Percentiles rank a stretch among this genome's conserved stretches.
Conservation (phyloP, 1,284 basidiomycete species). For the Apiotrichum domesticum region DNA sequence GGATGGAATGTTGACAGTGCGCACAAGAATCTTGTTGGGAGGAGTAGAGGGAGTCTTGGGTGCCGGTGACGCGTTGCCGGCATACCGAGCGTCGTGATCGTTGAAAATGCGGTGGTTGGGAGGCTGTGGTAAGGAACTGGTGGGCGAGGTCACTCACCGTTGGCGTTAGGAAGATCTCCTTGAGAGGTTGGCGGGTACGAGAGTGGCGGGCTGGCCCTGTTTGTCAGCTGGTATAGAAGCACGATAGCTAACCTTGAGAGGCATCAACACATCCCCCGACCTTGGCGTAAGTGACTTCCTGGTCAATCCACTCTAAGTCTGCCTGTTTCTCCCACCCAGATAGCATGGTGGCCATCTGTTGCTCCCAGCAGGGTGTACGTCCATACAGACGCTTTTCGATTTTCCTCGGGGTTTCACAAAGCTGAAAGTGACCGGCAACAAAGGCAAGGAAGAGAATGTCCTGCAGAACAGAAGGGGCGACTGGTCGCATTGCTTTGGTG, state of each 20-base stretch:
- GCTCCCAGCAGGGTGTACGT: slow-evolving; percentile 37
- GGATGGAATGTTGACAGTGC: too few relatives aligned
- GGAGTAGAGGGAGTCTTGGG: too few relatives aligned
- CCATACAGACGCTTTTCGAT: slow-evolving; percentile 26
- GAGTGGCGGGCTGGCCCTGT: not conserved
- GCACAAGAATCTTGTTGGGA: too few relatives aligned
- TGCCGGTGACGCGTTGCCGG: too few relatives aligned
- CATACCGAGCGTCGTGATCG: not conserved
- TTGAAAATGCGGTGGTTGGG: not conserved
- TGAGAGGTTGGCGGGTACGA: not conserved
- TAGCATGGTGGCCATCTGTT: slow-evolving; percentile 37
- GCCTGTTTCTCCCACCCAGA: slow-evolving; percentile 23
- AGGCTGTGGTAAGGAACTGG: not conserved
- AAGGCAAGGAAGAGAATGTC: slow-evolving; percentile 42
- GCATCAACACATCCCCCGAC: slow-evolving; percentile 1
- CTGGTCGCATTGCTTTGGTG: slow-evolving; percentile 11
- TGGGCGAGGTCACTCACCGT: slow-evolving; percentile 10
- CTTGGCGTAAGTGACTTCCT: not conserved
- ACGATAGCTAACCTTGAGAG: slow-evolving; percentile 1
- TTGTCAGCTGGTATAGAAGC: not conserved
- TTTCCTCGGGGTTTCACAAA: slow-evolving; percentile 28
- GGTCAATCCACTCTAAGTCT: slow-evolving; percentile 35
- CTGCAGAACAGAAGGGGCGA: slow-evolving; percentile 23
- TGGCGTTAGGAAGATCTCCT: slow-evolving; percentile 26
- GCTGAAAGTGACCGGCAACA: slow-evolving; percentile 24